phyloP scores from a whole-genome alignment of 163 green algal genomes.

The Trebouxia gelatinosa region DNA sequence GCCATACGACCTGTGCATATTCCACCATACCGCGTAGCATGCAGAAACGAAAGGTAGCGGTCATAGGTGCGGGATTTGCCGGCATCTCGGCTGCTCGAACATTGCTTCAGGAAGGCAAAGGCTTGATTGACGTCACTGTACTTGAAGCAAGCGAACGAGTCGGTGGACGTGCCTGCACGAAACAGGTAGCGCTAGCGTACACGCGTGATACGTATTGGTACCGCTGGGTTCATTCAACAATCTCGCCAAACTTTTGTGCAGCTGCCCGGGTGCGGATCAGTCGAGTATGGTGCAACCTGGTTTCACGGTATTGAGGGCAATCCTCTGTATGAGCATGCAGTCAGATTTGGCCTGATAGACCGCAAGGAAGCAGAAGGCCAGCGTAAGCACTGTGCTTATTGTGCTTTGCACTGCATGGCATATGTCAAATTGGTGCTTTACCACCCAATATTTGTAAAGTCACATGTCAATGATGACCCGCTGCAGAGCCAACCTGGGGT shows the following conservation, averaged over 20 bases:
- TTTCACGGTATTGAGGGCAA: constrained; percentile 60
- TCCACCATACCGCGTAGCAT: too few species aligned
- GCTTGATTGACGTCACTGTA: constrained; percentile 29
- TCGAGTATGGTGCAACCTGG: constrained; percentile 63
- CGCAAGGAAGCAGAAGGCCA: neutral
- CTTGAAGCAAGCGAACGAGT: constrained; percentile 44
- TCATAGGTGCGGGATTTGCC: constrained; percentile 54
- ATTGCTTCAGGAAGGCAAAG: neutral
- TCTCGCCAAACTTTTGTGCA: constrained; percentile 27
- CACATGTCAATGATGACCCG: too few species aligned
- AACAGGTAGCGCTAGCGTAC: too few species aligned
- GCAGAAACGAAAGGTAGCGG: constrained; percentile 31
- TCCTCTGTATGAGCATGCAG: constrained; percentile 55
- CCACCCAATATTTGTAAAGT: too few species aligned
- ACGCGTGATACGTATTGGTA: too few species aligned
- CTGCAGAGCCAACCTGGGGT: constrained; percentile 32
- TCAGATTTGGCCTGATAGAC: constrained; percentile 45
- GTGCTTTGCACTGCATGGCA: too few species aligned
- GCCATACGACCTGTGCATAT: too few species aligned
- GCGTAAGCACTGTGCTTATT: too few species aligned
- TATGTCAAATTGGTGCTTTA: too few species aligned
- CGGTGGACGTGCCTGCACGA: constrained; percentile 50
- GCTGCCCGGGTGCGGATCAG: constrained; percentile 39
- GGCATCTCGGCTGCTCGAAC: constrained; percentile 42
- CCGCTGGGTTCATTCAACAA: neutral